These are phyloP conservation scores for Verticillium albo-atrum DNA, from an alignment of 2,329 filamentous ascomycete species.

Conservation along the genomic window DNA sequence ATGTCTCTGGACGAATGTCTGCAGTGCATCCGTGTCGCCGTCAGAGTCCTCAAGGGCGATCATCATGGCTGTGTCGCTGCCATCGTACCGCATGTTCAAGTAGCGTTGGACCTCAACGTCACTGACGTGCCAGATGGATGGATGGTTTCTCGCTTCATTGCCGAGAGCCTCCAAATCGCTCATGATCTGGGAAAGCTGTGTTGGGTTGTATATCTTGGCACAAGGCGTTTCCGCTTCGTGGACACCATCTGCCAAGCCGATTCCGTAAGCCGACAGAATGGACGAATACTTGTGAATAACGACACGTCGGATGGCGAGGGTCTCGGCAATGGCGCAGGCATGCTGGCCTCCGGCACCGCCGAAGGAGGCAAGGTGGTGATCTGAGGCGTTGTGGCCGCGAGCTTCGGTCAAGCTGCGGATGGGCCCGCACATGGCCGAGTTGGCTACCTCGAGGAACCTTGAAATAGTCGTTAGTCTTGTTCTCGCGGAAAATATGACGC, in stretches of 20 bases:
- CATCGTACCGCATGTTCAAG: slow-evolving; percentile 39
- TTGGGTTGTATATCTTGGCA: slow-evolving; percentile 15
- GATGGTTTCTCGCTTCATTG: slow-evolving; percentile 19
- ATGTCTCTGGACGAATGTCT: slow-evolving; percentile 29
- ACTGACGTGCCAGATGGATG: slow-evolving; percentile 23
- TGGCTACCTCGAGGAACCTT: slow-evolving; percentile 28
- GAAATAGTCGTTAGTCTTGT: not conserved
- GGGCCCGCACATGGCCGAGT: slow-evolving; percentile 29
- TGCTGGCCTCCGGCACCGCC: slow-evolving; percentile 34
- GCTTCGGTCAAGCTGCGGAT: slow-evolving; percentile 30
- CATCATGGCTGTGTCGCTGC: slow-evolving; percentile 38
- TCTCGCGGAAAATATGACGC: no score
- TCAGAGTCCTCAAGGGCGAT: slow-evolving; percentile 15
- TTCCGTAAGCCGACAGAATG: slow-evolving; percentile 34
- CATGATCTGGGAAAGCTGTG: slow-evolving; percentile 11
- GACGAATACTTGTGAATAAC: slow-evolving; percentile 29
- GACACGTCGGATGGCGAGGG: slow-evolving; percentile 28
- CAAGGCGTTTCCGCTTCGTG: slow-evolving; percentile 26
- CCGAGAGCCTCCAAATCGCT: slow-evolving; percentile 21
- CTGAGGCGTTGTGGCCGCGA: slow-evolving; percentile 26
- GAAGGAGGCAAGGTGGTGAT: slow-evolving; percentile 30
- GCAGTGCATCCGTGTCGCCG: slow-evolving; percentile 23
- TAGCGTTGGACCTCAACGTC: slow-evolving; percentile 35
- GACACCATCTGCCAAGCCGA: slow-evolving; percentile 31
- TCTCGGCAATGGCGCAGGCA: slow-evolving; percentile 29